phyloP scores from a whole-genome alignment of 371 early-diverging fungal species.

The Syncephalastrum monosporum region DNA sequence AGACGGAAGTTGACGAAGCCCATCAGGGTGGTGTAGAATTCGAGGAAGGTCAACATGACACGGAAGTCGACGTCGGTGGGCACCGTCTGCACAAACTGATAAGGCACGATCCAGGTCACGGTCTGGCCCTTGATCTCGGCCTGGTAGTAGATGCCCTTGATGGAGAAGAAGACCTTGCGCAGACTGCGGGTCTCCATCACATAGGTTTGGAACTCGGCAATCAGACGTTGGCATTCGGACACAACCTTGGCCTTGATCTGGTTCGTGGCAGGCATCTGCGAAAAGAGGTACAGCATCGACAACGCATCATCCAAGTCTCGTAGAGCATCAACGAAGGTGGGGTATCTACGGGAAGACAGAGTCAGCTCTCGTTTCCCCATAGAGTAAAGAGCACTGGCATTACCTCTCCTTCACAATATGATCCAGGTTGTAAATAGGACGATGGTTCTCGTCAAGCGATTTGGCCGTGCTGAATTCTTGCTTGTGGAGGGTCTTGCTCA shows the following conservation, averaged over 20 bases:
- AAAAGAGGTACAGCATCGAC: slow-evolving; percentile 91
- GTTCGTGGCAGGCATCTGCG: slow-evolving; percentile 80
- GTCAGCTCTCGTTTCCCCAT: neutral
- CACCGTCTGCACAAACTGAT: slow-evolving; percentile 85
- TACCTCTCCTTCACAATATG: slow-evolving; percentile 93
- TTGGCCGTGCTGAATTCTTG: slow-evolving; percentile 76
- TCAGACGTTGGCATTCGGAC: slow-evolving; percentile 76
- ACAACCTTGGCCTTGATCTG: slow-evolving; percentile 64
- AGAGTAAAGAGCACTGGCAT: neutral
- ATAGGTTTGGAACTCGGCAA: slow-evolving; percentile 91
- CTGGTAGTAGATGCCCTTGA: slow-evolving; percentile 99
- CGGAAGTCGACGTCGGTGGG: slow-evolving; percentile 96
- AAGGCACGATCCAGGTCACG: slow-evolving; percentile 95
- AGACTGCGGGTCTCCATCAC: slow-evolving; percentile 77
- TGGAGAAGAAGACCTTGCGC: slow-evolving; percentile 89
- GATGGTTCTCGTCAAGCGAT: slow-evolving; percentile 64
- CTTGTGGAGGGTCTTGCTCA: slow-evolving; percentile 84
- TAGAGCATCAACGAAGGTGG: slow-evolving; percentile 91
- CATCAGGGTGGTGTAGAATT: slow-evolving; percentile 89
- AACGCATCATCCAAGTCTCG: slow-evolving; percentile 96
- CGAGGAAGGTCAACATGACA: slow-evolving; percentile 95
- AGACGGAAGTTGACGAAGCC: slow-evolving; percentile 96
- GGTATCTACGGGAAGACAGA: slow-evolving; percentile 66
- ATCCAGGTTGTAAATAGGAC: slow-evolving; percentile 84
- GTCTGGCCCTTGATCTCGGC: slow-evolving; percentile 93